phyloP scores from a whole-genome alignment of 495 filamentous ascomycete genomes.

The Chaetomium tenue region DNA sequence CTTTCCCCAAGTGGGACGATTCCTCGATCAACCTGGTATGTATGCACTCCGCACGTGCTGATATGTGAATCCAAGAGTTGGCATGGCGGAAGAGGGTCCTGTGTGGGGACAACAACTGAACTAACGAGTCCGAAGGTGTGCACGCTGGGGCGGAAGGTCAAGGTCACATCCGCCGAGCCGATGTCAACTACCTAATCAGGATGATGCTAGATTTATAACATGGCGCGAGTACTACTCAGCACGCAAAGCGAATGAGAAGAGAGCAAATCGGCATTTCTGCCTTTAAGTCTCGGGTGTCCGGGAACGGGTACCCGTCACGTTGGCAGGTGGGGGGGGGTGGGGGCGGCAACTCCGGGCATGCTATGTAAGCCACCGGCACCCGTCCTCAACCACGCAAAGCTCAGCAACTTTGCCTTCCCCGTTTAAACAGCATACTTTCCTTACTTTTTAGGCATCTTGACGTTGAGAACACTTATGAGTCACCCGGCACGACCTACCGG shows the following conservation, averaged over 20 bases:
- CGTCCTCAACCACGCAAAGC: background rate
- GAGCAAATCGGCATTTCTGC: background rate
- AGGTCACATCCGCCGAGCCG: no score
- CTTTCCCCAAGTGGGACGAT: background rate
- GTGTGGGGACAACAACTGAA: background rate
- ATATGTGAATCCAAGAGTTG: background rate
- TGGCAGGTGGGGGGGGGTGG: no score
- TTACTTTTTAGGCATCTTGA: background rate
- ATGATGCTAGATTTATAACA: no score
- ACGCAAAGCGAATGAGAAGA: background rate
- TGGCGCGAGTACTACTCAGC: no score
- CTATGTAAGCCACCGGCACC: background rate
- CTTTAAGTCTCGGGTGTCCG: background rate
- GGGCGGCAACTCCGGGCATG: background rate
- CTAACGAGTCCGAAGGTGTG: background rate
- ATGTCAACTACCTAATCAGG: no score
- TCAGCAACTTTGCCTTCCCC: background rate
- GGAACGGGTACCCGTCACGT: background rate
- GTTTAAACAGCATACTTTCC: background rate
- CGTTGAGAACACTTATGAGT: background rate
- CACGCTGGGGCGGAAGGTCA: no score
- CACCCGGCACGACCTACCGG: background rate
- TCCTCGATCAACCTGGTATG: background rate
- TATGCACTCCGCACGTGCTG: conserved; percentile 3
- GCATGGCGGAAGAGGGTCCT: background rate